phyloP scores from a whole-genome alignment of 148 eudicot species.

The Heliosperma pusillum region DNA sequence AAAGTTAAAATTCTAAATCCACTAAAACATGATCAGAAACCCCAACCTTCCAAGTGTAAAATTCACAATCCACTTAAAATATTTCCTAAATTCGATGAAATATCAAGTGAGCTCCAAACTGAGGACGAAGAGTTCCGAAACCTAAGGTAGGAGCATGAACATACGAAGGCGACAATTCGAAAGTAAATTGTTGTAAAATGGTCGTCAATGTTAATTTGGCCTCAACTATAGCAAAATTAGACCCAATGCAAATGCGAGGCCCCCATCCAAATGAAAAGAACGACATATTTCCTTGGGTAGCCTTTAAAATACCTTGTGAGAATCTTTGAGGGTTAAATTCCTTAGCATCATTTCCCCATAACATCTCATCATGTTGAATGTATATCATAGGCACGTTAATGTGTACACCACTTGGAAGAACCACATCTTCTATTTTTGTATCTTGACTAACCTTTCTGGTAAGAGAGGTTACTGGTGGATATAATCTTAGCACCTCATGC shows the following conservation, averaged over 20 bases:
- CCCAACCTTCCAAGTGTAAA: too few relatives aligned
- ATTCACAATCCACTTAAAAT: too few relatives aligned
- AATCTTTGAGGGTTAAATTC: conserved; percentile 37
- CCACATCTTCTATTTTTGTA: conserved; percentile 15
- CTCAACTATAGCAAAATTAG: conserved; percentile 33
- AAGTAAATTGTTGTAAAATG: conserved; percentile 31
- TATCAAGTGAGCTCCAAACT: conserved; percentile 29
- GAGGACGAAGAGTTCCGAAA: conserved; percentile 34
- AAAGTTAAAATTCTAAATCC: too few relatives aligned
- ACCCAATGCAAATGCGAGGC: conserved; percentile 38
- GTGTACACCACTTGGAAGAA: conserved; percentile 24
- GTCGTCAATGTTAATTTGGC: conserved; percentile 29
- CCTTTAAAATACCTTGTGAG: conserved; percentile 28
- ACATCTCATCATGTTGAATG: conserved; percentile 21
- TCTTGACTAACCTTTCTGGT: conserved; percentile 9
- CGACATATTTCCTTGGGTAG: conserved; percentile 19
- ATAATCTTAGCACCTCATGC: conserved; percentile 33
- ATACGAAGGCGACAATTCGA: conserved; percentile 34
- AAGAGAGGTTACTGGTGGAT: conserved; percentile 22
- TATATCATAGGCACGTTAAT: conserved; percentile 20
- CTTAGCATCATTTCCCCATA: conserved; percentile 39
- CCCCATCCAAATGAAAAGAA: conserved; percentile 41
- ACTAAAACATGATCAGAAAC: too few relatives aligned
- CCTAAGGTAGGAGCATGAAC: conserved; percentile 28
- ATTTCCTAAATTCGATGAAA: conserved; percentile 5